phyloP scores from a whole-genome alignment of 169 alveolate genomes.

The Plasmodium coatneyi region DNA sequence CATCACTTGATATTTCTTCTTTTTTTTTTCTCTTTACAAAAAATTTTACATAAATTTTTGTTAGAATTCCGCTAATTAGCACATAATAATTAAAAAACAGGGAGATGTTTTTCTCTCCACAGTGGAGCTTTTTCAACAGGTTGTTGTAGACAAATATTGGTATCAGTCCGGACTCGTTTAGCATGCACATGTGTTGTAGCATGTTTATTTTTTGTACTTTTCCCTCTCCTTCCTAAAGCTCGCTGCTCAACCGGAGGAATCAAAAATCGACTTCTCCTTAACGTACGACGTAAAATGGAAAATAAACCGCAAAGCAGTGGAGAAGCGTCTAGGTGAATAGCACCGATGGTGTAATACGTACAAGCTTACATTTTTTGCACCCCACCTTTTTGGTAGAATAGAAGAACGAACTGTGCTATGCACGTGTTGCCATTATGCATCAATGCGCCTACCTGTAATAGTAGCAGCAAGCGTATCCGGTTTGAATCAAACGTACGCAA shows the following conservation, averaged over 20 bases:
- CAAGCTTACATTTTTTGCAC: background rate
- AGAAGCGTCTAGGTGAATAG: background rate
- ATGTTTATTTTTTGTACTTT: background rate
- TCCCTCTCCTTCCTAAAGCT: background rate
- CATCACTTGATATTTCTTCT: background rate
- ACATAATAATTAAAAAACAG: conserved; percentile 18
- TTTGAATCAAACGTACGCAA: background rate
- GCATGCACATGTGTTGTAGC: conserved; percentile 36
- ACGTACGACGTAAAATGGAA: background rate
- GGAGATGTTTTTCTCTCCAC: background rate
- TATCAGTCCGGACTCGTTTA: conserved; percentile 50
- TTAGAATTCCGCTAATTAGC: conserved; percentile 6
- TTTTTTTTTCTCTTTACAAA: background rate
- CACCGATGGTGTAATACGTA: background rate
- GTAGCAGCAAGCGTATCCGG: background rate
- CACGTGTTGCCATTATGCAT: background rate
- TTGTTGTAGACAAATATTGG: conserved; percentile 19
- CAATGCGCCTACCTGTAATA: background rate
- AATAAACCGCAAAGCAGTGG: background rate
- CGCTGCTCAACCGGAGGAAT: background rate
- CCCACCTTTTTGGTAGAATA: background rate
- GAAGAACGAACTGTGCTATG: background rate
- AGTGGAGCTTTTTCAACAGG: conserved; percentile 12
- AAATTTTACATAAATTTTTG: conserved; percentile 18
- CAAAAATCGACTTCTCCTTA: background rate